These are phyloP conservation scores for Penicillium nucicola DNA, from an alignment of 495 filamentous ascomycete species.

Conservation along the genomic window DNA sequence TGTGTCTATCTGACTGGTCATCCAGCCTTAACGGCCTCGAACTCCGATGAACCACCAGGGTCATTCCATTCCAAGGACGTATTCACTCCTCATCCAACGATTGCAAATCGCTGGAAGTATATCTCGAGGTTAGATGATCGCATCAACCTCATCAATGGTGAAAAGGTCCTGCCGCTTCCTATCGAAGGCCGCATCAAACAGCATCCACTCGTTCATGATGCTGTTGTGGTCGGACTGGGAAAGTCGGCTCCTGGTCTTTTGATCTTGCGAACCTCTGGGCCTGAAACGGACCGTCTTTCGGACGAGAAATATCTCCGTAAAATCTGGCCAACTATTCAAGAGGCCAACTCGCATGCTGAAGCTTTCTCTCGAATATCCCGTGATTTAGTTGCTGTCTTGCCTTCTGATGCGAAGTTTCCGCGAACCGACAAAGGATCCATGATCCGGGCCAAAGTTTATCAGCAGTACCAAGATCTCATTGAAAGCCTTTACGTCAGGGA, in stretches of 20 bases:
- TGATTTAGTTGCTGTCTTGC: conserved; percentile 49
- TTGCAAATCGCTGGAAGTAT: conserved; percentile 62
- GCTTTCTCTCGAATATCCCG: conserved; percentile 52
- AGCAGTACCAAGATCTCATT: conserved; percentile 42
- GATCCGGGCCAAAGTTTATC: conserved; percentile 53
- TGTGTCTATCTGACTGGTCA: conserved; percentile 51
- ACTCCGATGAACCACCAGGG: conserved; percentile 47
- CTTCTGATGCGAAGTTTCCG: conserved; percentile 40
- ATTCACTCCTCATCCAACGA: conserved; percentile 58
- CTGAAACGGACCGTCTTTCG: conserved; percentile 21
- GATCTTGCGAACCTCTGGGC: conserved; percentile 41
- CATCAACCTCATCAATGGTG: conserved; percentile 62
- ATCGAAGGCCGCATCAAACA: conserved; percentile 58
- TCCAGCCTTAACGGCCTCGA: conserved; percentile 48
- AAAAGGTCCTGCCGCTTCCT: conserved; percentile 64
- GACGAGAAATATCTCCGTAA: conserved; percentile 41
- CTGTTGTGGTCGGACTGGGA: conserved; percentile 55
- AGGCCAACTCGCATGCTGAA: conserved; percentile 48
- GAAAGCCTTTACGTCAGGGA: conserved; percentile 43
- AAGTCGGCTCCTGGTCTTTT: conserved; percentile 51
- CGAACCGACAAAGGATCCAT: conserved; percentile 55
- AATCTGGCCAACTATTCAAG: conserved; percentile 47
- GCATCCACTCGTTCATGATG: conserved; percentile 50
- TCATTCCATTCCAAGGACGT: conserved; percentile 60
- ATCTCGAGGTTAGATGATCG: conserved; percentile 60